Conservation (phyloP, 2,329 filamentous ascomycete genomes). For the Fusarium illudens region DNA sequence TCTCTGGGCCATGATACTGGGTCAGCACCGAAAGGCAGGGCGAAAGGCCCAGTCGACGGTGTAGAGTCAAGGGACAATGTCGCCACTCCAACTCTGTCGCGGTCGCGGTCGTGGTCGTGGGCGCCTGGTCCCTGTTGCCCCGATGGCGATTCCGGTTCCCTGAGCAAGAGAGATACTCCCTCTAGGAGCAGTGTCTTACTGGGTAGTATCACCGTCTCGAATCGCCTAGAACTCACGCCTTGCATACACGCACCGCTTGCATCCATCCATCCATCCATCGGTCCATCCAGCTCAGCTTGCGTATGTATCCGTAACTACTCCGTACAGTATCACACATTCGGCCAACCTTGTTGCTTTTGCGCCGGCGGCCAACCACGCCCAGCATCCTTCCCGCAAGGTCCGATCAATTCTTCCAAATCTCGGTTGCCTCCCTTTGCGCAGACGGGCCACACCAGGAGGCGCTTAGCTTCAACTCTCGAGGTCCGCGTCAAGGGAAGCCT, state of each 20-base stretch:
- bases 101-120: background rate
- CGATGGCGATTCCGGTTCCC: background rate
- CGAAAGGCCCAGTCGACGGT: slow-evolving; percentile 12
- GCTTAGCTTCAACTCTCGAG: slow-evolving; percentile 32
- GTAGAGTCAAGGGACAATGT: slow-evolving; percentile 22
- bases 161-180: background rate
- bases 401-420: slow-evolving; percentile 7
- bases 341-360: background rate
- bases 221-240: slow-evolving; percentile 24
- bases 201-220: slow-evolving; percentile 24
- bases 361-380: slow-evolving; percentile 27
- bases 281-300: slow-evolving; percentile 4
- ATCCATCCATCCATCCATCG: slow-evolving; percentile 11
- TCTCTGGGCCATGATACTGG: slow-evolving; percentile 14
- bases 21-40: slow-evolving; percentile 18
- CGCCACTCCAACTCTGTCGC: slow-evolving; percentile 1
- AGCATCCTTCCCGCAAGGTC: slow-evolving; percentile 4
- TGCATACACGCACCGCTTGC: slow-evolving; percentile 27
- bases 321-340: slow-evolving; percentile 3
- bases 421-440: slow-evolving; percentile 15
- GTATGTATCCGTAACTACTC: background rate
- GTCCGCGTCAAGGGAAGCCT: slow-evolving; percentile 22
- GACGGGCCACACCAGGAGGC: slow-evolving; percentile 20
- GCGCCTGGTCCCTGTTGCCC: slow-evolving; percentile 10
- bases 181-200: slow-evolving; percentile 15